These are phyloP conservation scores for Bertia moriformis DNA, from an alignment of 2,329 filamentous ascomycete species.

Conservation along the genomic window DNA sequence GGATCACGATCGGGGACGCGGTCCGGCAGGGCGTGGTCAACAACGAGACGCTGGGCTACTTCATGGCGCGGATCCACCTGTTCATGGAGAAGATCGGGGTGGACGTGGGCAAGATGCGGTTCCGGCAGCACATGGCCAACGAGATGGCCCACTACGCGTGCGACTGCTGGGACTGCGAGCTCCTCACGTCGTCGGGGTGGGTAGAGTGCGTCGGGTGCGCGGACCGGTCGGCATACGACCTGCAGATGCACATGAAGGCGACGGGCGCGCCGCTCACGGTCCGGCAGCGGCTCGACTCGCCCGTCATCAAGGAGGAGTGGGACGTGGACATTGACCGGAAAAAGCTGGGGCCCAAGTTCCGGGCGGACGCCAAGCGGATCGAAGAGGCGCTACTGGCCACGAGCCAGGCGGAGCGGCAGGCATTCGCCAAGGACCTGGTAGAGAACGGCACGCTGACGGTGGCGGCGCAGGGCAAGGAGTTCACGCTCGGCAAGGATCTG, in stretches of 20 bases:
- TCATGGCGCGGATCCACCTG: slow-evolving; percentile 80
- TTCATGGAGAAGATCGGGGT: slow-evolving; percentile 83
- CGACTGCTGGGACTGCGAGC: slow-evolving; percentile 96
- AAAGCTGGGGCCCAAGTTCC: slow-evolving; percentile 88
- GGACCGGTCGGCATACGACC: slow-evolving; percentile 84
- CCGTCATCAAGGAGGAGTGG: slow-evolving; percentile 73
- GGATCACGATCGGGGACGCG: slow-evolving; percentile 70
- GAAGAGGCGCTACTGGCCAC: slow-evolving; percentile 65
- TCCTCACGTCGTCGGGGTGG: slow-evolving; percentile 87
- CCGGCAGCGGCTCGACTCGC: slow-evolving; percentile 65
- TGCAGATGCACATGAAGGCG: slow-evolving; percentile 83
- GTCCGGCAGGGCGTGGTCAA: slow-evolving; percentile 73
- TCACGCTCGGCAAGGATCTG: slow-evolving; percentile 64
- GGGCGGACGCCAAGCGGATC: slow-evolving; percentile 80
- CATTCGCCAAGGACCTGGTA: slow-evolving; percentile 60
- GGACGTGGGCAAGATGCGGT: slow-evolving; percentile 76
- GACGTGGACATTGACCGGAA: slow-evolving; percentile 81
- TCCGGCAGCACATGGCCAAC: slow-evolving; percentile 60
- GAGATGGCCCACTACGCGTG: slow-evolving; percentile 75
- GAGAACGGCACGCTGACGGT: slow-evolving; percentile 63
- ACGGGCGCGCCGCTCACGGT: slow-evolving; percentile 78
- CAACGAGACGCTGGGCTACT: slow-evolving; percentile 96
- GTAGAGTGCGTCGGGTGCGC: slow-evolving; percentile 97
- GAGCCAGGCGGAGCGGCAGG: slow-evolving; percentile 68
- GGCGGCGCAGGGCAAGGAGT: too few species aligned